Evolutionary conservation across 2,329 filamentous ascomycete genomes (phyloP).

Genomic region (Incumbomyces lentus): DNA sequence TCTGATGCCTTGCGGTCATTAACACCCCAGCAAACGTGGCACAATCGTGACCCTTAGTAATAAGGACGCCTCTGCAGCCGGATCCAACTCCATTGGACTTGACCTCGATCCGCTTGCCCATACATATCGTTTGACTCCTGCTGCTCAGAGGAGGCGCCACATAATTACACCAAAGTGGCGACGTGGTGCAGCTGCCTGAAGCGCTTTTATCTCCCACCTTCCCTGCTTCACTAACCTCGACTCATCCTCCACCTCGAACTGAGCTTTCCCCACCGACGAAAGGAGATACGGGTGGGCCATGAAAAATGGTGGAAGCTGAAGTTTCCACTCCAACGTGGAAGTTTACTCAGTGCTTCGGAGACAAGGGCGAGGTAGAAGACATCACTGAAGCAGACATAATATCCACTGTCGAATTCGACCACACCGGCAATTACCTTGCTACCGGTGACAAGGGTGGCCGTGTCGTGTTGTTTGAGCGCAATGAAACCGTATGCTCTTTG

Average conservation of each 20-base stretch:
- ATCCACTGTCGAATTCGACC: slow-evolving; percentile 43
- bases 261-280: not conserved
- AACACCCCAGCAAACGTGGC: slow-evolving; percentile 7
- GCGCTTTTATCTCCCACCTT: not conserved
- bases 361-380: slow-evolving; percentile 98
- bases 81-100: too few species aligned
- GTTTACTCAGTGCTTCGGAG: slow-evolving; percentile 99
- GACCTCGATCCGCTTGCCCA: too few species aligned
- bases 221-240: not conserved
- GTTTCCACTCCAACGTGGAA: slow-evolving; percentile 95
- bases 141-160: too few species aligned
- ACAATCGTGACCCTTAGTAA: not conserved
- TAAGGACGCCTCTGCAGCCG: not conserved
- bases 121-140: too few species aligned
- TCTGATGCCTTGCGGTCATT: not conserved
- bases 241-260: not conserved
- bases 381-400: slow-evolving; percentile 70
- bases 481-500: slow-evolving; percentile 67
- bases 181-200: not conserved
- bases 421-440: slow-evolving; percentile 43
- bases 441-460: slow-evolving; percentile 43
- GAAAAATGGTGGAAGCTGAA: slow-evolving; percentile 93
- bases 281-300: slow-evolving; percentile 25
- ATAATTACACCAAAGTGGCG: too few species aligned
- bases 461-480: slow-evolving; percentile 53